phyloP scores from a whole-genome alignment of 768 basidiomycete genomes.

The Boletus vinaceobasis region DNA sequence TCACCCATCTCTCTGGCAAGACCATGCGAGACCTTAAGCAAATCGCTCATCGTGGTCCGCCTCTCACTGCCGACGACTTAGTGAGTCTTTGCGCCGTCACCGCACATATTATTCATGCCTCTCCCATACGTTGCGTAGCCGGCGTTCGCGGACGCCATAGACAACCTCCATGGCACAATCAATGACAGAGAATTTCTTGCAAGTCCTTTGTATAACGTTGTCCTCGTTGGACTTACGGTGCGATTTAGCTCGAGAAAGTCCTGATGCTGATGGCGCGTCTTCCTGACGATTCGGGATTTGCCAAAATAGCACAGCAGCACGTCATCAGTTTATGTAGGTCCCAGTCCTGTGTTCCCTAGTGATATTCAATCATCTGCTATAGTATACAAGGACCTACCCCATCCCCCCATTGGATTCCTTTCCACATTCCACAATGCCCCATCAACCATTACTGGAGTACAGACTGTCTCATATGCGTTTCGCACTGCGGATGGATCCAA shows the following conservation, averaged over 20 bases:
- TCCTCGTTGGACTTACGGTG: slow-evolving; percentile 3
- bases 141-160: slow-evolving; percentile 47
- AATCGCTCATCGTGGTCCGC: slow-evolving; percentile 25
- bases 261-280: slow-evolving; percentile 58
- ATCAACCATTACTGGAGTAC: not conserved
- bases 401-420: slow-evolving; percentile 61
- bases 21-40: slow-evolving; percentile 28
- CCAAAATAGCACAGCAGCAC: slow-evolving; percentile 42
- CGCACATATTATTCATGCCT: not conserved
- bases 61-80: slow-evolving; percentile 24
- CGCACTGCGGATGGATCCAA: slow-evolving; percentile 60
- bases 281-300: slow-evolving; percentile 27
- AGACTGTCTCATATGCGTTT: slow-evolving; percentile 44
- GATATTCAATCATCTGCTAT: slow-evolving; percentile 1
- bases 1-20: slow-evolving; percentile 8
- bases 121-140: slow-evolving; percentile 32
- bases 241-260: slow-evolving; percentile 58
- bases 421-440: slow-evolving; percentile 12
- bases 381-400: slow-evolving; percentile 82
- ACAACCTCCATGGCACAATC: slow-evolving; percentile 38
- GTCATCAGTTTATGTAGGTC: slow-evolving; percentile 58
- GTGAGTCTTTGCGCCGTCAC: slow-evolving; percentile 15
- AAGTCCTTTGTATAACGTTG: slow-evolving; percentile 20
- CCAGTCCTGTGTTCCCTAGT: not conserved
- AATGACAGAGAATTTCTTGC: slow-evolving; percentile 65